Evolutionary conservation across 495 filamentous ascomycete species (phyloP).

Genomic region (Aspergillus biplanus): DNA sequence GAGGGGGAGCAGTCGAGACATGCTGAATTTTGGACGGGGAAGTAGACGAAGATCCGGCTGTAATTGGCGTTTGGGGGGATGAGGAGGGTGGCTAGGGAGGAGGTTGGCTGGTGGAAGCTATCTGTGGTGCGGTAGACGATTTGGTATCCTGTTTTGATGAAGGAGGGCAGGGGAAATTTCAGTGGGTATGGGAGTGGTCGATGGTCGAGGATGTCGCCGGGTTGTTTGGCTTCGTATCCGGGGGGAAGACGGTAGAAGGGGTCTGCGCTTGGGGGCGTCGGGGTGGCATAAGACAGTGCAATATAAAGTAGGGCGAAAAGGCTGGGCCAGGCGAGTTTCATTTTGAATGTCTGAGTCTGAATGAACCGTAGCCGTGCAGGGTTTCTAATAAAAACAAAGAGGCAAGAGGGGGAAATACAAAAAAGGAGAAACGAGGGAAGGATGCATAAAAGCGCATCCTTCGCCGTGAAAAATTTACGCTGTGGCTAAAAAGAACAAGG

Average conservation of each 20-base stretch:
- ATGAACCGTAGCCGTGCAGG: too few species aligned
- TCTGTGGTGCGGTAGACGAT: not conserved
- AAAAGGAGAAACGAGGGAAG: too few species aligned
- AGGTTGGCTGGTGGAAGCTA: not conserved
- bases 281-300: not conserved
- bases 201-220: not conserved
- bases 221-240: not conserved
- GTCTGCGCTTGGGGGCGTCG: not conserved
- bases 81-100: not conserved
- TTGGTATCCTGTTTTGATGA: not conserved
- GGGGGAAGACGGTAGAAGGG: not conserved
- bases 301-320: too few species aligned
- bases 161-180: not conserved
- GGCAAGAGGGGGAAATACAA: too few species aligned
- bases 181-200: not conserved
- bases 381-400: too few species aligned
- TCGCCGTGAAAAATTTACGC: too few species aligned
- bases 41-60: not conserved
- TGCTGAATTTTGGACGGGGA: conserved; percentile 5
- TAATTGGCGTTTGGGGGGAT: conserved; percentile 8
- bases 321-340: too few species aligned
- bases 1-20: not conserved
- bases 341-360: too few species aligned
- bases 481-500: too few species aligned
- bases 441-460: too few species aligned